Evolutionary conservation across 176 grass and related monocot genomes (phyloP), one percentile per base, ranked within the genome.

Genomic region (Lolium multiflorum): DNA sequence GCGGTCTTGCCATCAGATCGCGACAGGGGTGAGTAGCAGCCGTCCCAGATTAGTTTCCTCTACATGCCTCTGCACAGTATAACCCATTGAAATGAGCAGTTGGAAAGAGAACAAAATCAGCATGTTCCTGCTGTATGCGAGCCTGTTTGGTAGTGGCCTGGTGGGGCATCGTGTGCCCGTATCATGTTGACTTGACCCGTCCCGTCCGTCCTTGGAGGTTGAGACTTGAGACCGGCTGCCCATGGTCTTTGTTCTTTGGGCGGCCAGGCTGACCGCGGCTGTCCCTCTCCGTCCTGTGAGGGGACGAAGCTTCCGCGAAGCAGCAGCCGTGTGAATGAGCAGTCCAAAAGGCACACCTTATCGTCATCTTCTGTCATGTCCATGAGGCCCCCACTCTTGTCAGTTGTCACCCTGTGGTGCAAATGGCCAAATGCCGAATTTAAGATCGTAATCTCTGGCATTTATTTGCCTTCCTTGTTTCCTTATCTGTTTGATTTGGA

Each of bases 251-350:
- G 2, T 22, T 80, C 14, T 46, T 38, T 18, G 77, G n/a, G n/a
- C 16, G 16, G 62, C 39, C 11, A n/a, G 48, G n/a, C 59, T 26
- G 82, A 92, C 3, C 6, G 83, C 15, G 41, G 82, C 51, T 7
- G 39, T 77, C 71, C 17, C 62, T 77, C 52, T 0, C 72, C 3
- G 6, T 46, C 10, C 4, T 11, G 5, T 7, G 4, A 60, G 48
- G 92, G 31, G 31, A 35, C 31, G 31, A 94, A 94, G 7, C 17
- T 94, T 94, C 90, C 77, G 12, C 11, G 84, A 89, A 91, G 38
- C 51, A 91, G 38, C 51, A 77, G 67, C 89, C 25, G 22, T 15
- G 52, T 25, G 47, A 52, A 1, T 25, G 47, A 44, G 0, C 16
- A 35, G 24, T 77, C 6, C 22, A 58, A 60, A 82, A 82, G 76